A percentile compares a stretch with the other conserved stretches of the same genome.
These are phyloP conservation scores for Talaromyces funiculosus DNA, from an alignment of 2,329 filamentous ascomycete species.

Conservation along the genomic window DNA sequence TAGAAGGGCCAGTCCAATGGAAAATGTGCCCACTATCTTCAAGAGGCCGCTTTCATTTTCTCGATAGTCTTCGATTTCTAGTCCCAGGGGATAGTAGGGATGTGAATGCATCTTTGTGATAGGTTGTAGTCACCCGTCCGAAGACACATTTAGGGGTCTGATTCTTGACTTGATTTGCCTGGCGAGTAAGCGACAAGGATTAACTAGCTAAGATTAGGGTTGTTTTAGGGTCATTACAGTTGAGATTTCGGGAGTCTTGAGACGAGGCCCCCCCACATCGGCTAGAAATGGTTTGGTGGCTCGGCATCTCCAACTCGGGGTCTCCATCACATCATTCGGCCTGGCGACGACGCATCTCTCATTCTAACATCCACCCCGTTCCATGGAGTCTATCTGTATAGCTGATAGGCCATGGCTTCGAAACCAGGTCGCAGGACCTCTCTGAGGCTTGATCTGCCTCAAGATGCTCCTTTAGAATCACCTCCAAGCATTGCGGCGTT, in stretches of 20 bases:
- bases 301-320: constrained; percentile 3
- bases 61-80: constrained; percentile 57
- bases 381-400: constrained; percentile 20
- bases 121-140: too few relatives aligned
- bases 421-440: constrained; percentile 26
- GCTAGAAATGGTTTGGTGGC: constrained; percentile 1
- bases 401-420: constrained; percentile 24
- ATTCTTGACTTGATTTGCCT: not conserved
- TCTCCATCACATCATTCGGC: not conserved
- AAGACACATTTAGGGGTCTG: not conserved
- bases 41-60: constrained; percentile 60
- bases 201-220: not conserved
- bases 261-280: not conserved
- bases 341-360: not conserved
- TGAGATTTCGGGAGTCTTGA: too few relatives aligned
- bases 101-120: constrained; percentile 40
- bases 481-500: constrained; percentile 62
- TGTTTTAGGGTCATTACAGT: not conserved
- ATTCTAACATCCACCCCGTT: not conserved
- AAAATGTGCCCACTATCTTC: constrained; percentile 57
- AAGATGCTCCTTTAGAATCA: constrained; percentile 27
- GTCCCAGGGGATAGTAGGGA: constrained; percentile 66
- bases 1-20: constrained; percentile 51
- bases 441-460: constrained; percentile 31
- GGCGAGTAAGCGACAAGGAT: not conserved